Percentiles rank a stretch among this genome's conserved stretches.
Conservation (phyloP, 2,329 filamentous ascomycete genomes). For the Phialocephala subalpina region DNA sequence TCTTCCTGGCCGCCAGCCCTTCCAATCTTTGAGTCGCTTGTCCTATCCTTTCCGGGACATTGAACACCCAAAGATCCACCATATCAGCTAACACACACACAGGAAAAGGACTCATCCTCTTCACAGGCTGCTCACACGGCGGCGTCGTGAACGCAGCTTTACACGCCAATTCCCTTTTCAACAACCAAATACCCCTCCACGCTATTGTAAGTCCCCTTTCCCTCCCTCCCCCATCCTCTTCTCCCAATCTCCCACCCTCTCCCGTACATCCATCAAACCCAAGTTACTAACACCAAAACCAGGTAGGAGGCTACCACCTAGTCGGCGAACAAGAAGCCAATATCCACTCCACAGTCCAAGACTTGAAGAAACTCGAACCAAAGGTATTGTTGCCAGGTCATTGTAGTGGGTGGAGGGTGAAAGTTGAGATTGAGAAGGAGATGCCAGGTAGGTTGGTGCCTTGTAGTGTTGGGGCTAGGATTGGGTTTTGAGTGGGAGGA, state of each 20-base stretch:
- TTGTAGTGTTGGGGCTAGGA: neutral
- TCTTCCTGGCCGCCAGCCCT: neutral
- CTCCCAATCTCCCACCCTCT: too few species aligned
- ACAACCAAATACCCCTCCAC: conserved; percentile 50
- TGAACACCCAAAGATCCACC: too few species aligned
- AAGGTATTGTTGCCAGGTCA: conserved; percentile 61
- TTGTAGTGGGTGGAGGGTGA: conserved; percentile 63
- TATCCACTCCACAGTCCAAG: conserved; percentile 54
- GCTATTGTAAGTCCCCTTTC: conserved; percentile 45
- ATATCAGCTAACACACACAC: neutral
- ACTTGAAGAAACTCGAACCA: conserved; percentile 55
- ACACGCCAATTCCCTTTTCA: conserved; percentile 52
- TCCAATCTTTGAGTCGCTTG: neutral
- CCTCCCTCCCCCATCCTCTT: too few species aligned
- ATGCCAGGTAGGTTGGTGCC: conserved; percentile 47
- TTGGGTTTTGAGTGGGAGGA: neutral
- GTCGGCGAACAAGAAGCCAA: conserved; percentile 54
- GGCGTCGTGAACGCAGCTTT: conserved; percentile 60
- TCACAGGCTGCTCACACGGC: conserved; percentile 64
- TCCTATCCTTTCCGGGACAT: too few species aligned
- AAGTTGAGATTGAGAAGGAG: conserved; percentile 58
- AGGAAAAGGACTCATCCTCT: conserved; percentile 61
- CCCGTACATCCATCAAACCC: too few species aligned
- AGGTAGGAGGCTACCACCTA: conserved; percentile 61
- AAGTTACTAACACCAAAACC: too few species aligned